Percentiles rank a stretch among this genome's conserved stretches.
phyloP scores from a whole-genome alignment of 2,329 filamentous ascomycete genomes.

The Fusarium pseudoanthophilum region DNA sequence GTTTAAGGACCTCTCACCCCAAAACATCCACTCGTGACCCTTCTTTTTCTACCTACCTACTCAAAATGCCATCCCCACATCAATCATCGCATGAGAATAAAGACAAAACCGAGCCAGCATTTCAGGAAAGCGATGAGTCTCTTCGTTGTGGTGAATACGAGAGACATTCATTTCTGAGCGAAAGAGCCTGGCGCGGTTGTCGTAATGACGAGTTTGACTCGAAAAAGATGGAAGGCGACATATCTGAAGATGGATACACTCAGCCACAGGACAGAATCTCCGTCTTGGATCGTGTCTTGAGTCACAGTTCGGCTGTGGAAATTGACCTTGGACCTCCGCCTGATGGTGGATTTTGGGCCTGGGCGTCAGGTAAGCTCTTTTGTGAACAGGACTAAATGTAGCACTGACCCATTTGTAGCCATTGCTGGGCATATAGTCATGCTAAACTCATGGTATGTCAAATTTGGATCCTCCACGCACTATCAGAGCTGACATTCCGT shows the following conservation, averaged over 20 bases:
- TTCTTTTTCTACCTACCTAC: too few species aligned
- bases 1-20: background rate
- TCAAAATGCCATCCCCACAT: background rate
- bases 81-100: background rate
- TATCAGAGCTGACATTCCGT: background rate
- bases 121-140: background rate
- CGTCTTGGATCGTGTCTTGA: background rate
- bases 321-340: background rate
- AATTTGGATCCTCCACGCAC: fast-evolving
- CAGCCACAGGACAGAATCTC: background rate
- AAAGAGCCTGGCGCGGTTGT: background rate
- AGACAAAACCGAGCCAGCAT: background rate
- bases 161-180: background rate
- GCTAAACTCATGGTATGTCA: constrained; percentile 7
- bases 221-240: background rate
- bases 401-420: background rate
- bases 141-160: background rate
- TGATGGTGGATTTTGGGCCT: constrained; percentile 1
- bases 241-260: background rate
- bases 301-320: background rate
- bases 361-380: background rate
- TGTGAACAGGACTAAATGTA: background rate
- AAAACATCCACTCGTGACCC: background rate
- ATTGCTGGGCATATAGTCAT: constrained; percentile 9
- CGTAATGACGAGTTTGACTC: background rate